Evolutionary conservation across 495 filamentous ascomycete genomes (phyloP), one percentile per base, ranked within the genome.

Genomic region (Penicillium herquei): DNA sequence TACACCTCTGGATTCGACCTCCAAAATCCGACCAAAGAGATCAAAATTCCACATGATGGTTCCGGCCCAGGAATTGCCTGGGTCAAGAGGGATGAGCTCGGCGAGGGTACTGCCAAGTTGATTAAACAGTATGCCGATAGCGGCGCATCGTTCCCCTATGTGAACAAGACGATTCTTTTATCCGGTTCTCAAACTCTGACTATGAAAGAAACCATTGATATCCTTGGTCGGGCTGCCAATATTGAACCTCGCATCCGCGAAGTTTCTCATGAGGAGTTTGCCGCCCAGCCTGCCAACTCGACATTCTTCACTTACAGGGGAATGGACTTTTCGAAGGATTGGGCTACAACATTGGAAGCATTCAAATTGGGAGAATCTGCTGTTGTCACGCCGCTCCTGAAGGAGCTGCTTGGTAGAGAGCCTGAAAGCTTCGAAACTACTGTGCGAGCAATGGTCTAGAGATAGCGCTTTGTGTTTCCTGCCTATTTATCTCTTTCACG

Each of bases 1-100:
- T 90, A 91, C 64, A 82, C 85, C 1, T 79, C 81, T 0, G 86
- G 85, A 67, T 84, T 84, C 57, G 72, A 81, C 43, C 63, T 72
- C 0, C 33, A 46, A 1, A 35, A 62, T 10, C 59, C 72, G 3
- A 46, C 35, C 6, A 52, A 63, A 9, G 75, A 81, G 56, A 72
- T 84, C 7, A 63, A 64, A 1, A 78, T 84, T 50, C 80, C 80
- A 34, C 80, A 82, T 52, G 62, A 75, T 16, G 80, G 79, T 2
- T 43, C 46, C 0, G 76, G 73, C 0, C 70, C 73, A 0, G 80
- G 79, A 0, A 65, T 82, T 0, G 65, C 79, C n/a, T 82, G 80
- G 78, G 79, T 71, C 3, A 81, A 78, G 55, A 66, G 71, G 8
- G 78, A 81, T 31, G 78, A 83, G 39, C 64, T 79, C 6, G 78